Evolutionary conservation across 148 eudicot genomes (phyloP), one percentile per base, ranked within the genome.

Genomic region (Diospyros lotus): DNA sequence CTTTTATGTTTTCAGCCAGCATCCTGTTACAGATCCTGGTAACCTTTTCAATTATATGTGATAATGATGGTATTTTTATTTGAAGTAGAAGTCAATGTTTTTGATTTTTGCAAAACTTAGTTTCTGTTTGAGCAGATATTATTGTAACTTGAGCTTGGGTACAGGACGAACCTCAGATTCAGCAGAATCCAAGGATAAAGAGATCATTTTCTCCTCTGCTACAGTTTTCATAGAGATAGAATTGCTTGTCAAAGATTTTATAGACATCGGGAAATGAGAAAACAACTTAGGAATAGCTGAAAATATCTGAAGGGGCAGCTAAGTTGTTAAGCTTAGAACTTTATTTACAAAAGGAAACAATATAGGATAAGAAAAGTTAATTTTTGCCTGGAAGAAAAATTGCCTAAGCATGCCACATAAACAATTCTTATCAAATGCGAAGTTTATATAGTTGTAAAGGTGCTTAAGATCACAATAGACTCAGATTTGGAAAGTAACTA

Each of bases 1-100:
- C 96, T n/a, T 91, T 89, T 82, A 93, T 91, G 89, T 93, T 89
- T 71, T 93, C 98, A 14, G 69, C 91, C 58, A 93, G 98, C 87
- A 88, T 93, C 78, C 80, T 93, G 82, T 77, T 91, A 69, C 96
- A 93, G 71, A 84, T 93, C 64, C 71, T 91, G 91, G 98, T 91
- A 80, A 56, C 87, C 69, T 50, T 64, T 50, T 2, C 55, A 12
- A 15, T 15, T 56, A 45, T 14, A n/a, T 60, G 43, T 44, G 63
- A 69, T 58, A 14, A 9, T 68, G 55, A 64, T 75, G 15, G 69
- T 71, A 28, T 44, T 54, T 18, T 48, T 6, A 8, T 39, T 51
- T 60, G 18, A 38, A 48, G 8, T 6, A 6, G 38, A 46, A 45
- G 40, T 17, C 18, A 14, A 10, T 46, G 17, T 72, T 73, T 73